Percentiles rank a stretch among this genome's conserved stretches.
Evolutionary conservation across 2,329 filamentous ascomycete species (phyloP).

Genomic region (Trematosphaeria pertusa): DNA sequence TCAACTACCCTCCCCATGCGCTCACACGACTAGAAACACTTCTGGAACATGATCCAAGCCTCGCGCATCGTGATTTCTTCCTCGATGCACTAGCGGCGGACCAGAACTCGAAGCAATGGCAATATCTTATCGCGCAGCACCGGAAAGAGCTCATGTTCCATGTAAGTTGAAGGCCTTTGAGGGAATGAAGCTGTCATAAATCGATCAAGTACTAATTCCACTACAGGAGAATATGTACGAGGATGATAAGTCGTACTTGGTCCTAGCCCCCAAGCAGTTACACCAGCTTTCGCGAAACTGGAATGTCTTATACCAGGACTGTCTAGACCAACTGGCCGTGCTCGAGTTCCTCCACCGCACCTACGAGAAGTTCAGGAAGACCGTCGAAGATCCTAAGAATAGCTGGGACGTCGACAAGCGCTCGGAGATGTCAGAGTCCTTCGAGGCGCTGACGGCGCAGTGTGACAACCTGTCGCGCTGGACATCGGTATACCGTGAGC

Average conservation of each 20-base stretch:
- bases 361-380: slow-evolving; percentile 14
- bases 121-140: slow-evolving; percentile 22
- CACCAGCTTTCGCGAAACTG: slow-evolving; percentile 27
- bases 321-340: slow-evolving; percentile 19
- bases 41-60: slow-evolving; percentile 8
- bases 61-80: slow-evolving; percentile 27
- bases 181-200: too few relatives aligned
- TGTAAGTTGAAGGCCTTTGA: slow-evolving; percentile 6
- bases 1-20: slow-evolving; percentile 25
- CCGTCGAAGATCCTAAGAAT: background rate
- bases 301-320: slow-evolving; percentile 31
- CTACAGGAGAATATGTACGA: slow-evolving; percentile 18
- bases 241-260: slow-evolving; percentile 16
- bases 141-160: slow-evolving; percentile 18
- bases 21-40: slow-evolving; percentile 13
- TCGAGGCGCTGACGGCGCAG: slow-evolving; percentile 24
- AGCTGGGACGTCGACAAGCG: slow-evolving; percentile 15
- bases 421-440: slow-evolving; percentile 20
- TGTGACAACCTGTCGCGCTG: slow-evolving; percentile 27
- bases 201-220: too few relatives aligned
- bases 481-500: slow-evolving; percentile 26
- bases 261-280: slow-evolving; percentile 19
- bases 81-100: slow-evolving; percentile 26
- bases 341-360: slow-evolving; percentile 24
- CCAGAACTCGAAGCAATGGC: slow-evolving; percentile 28